Conservation (phyloP, 495 filamentous ascomycete species). For the Cercophora sp. region DNA sequence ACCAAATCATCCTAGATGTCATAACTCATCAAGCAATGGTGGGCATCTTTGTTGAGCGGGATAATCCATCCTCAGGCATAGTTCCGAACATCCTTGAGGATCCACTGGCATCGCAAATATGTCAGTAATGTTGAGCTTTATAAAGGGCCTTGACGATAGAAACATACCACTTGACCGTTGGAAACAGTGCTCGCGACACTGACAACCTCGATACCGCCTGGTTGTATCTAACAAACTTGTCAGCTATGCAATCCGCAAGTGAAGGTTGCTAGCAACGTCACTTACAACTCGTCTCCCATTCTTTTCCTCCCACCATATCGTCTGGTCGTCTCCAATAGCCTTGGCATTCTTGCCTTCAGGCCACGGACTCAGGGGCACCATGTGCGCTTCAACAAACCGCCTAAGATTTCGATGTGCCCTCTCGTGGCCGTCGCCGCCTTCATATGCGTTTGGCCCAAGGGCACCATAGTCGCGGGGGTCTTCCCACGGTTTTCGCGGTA, state of each 20-base stretch:
- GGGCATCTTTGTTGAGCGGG: no score
- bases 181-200: constrained; percentile 65
- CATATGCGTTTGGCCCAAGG: constrained; percentile 74
- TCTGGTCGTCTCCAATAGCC: constrained; percentile 59
- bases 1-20: no score
- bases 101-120: constrained; percentile 43
- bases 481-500: constrained; percentile 94
- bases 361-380: constrained; percentile 78
- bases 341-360: constrained; percentile 65
- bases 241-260: no score
- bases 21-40: no score
- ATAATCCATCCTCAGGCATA: no score
- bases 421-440: constrained; percentile 72
- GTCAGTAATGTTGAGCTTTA: neutral
- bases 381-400: constrained; percentile 83
- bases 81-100: constrained; percentile 64
- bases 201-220: constrained; percentile 69
- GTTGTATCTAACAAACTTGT: constrained; percentile 60
- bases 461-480: constrained; percentile 72
- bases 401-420: constrained; percentile 74
- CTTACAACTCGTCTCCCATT: constrained; percentile 60
- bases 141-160: neutral
- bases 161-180: constrained; percentile 70
- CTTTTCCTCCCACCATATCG: constrained; percentile 77
- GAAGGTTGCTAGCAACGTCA: no score